These are phyloP conservation scores for Pachysolen tannophilus DNA, from an alignment of 805 yeast species.

Conservation along the genomic window DNA sequence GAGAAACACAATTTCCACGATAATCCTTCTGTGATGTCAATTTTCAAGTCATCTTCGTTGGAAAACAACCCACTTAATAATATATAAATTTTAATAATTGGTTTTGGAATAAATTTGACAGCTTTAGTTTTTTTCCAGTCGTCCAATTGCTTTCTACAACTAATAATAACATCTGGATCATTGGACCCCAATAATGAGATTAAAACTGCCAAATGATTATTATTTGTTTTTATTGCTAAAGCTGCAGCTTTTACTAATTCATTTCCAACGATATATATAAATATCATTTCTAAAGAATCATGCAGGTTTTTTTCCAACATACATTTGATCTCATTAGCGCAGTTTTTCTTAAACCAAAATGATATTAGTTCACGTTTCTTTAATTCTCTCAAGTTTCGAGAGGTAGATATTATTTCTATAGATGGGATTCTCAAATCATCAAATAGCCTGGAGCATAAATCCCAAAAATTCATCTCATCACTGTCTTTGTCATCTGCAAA, in stretches of 20 bases:
- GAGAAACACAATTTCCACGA: constrained; percentile 64
- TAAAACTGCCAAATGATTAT: constrained; percentile 63
- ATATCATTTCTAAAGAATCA: constrained; percentile 44
- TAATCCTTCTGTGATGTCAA: constrained; percentile 33
- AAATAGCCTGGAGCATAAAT: constrained; percentile 56
- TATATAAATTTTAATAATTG: constrained; percentile 52
- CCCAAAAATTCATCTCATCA: constrained; percentile 34
- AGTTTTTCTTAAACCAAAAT: constrained; percentile 48
- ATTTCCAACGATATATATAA: constrained; percentile 41
- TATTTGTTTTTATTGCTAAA: constrained; percentile 50
- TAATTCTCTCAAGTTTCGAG: neutral
- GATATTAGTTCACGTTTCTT: constrained; percentile 38
- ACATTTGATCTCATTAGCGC: constrained; percentile 26
- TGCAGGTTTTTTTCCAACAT: constrained; percentile 16
- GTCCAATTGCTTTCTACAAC: constrained; percentile 55
- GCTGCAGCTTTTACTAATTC: constrained; percentile 55
- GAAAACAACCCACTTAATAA: constrained; percentile 49
- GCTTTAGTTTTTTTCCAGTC: constrained; percentile 51
- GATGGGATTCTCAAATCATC: constrained; percentile 25
- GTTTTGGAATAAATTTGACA: constrained; percentile 38
- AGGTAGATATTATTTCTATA: neutral
- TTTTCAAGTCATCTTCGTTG: constrained; percentile 18
- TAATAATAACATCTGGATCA: constrained; percentile 42
- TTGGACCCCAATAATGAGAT: constrained; percentile 68
- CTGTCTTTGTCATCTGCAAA: constrained; percentile 9